Evolutionary conservation across 1,284 basidiomycete species (phyloP), one percentile per base, ranked within the genome.

Genomic region (Apiotrichum sp.): DNA sequence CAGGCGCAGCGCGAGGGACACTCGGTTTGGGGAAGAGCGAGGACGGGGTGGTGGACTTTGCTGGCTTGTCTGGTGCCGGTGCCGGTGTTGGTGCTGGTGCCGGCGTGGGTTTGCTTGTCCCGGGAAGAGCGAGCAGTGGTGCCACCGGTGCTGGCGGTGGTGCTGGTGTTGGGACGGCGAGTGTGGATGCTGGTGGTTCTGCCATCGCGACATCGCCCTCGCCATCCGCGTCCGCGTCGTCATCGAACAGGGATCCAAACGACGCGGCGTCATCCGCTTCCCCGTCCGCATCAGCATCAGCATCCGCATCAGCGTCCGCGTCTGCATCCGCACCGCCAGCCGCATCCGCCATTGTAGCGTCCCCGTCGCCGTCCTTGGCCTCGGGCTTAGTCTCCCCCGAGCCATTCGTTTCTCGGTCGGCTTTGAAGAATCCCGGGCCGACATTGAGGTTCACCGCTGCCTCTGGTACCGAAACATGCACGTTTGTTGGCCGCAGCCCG

Each of bases 401-500:
- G 7, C 36, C 48, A 22, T 33, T 56, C 57, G 1, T n/a, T 13
- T 56, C 42, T 1, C 56, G 56, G 39, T 61, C 63, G 1, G 53
- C 61, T 38, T 59, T 58, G 62, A 70, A 71, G 55, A 72, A 72
- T 48, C 66, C 66, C 8, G 63, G 59, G 5, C 70, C 71, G 32
- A 70, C 61, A 3, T 59, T 62, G 36, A 74, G 59, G n/a, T 53
- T 55, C 22, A 50, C 49, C 11, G 55, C 59, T 3, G 56, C 16
- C 32, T 43, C 49, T 5, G 57, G 52, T 11, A 39, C 53, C 32
- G 50, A 34, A 38, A 44, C 40, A 9, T 46, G 40, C n/a, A 29
- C 38, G 10, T 22, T 42, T 1, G 42, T 49, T 3, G 95, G 93
- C 52, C 89, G 82, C 34, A 96, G 82, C 16, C 86, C 84, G 43